Evolutionary conservation across 768 basidiomycete genomes (phyloP), one percentile per base, ranked within the genome.

Genomic region (Hericium rajendrae): DNA sequence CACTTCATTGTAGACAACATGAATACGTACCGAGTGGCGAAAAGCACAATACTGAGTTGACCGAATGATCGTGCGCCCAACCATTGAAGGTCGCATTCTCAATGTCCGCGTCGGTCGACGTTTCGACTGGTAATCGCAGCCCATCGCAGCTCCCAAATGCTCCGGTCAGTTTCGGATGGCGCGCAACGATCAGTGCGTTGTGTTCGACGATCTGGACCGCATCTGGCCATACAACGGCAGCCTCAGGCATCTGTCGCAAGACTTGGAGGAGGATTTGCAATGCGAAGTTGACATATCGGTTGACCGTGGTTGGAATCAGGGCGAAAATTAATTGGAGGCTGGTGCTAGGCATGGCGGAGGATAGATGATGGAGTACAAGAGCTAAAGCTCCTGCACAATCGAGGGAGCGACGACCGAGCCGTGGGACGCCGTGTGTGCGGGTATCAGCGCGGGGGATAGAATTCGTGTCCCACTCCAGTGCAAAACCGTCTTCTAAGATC

Each of bases 291-390:
- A 76, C 63, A 52, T 77, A 78, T 0, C 67, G 58, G 0, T 68
- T 67, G 12, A 69, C 63, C 0, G 73, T 76, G 2, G 71, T 28
- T 4, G 75, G 73, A 38, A 73, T 70, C 13, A 77, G 53, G 0
- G 72, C 72, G 62, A 79, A 79, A 1, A 77, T 74, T 38, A 74
- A 70, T 41, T 72, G 71, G 0, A 78, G 65, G 39, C 63, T 70
- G 3, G 68, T 65, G 38, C 75, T 69, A 0, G 41, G 65, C 71
- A 76, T 77, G 1, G 72, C 68, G 0, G 76, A 77, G 46, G 67
- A 66, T 8, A 78, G 66, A n/a, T 66, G 76, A 54, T 79, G 75
- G 1, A 77, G 65, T 1, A 70, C 56, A 4, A 76, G 69, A 2
- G 76, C 73, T 6, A 79, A 66, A 1, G 69, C 76, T 38, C 76